Conservation (phyloP, 306 rosid genomes). For the Cucumis cinereus region DNA sequence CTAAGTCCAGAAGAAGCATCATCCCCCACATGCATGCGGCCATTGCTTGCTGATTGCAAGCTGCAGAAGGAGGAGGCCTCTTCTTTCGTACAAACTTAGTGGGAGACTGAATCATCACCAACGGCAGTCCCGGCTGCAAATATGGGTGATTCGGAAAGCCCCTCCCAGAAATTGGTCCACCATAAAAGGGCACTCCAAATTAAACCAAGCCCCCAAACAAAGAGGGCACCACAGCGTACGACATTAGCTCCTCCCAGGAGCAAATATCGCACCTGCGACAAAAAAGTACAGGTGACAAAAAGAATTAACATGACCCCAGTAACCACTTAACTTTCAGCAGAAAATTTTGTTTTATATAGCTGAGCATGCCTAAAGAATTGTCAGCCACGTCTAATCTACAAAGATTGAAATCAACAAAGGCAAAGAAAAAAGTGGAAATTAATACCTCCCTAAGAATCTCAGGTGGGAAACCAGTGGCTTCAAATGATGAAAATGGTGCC, state of each 20-base stretch:
- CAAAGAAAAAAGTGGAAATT: conserved; percentile 6
- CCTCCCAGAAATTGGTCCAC: conserved; percentile 86
- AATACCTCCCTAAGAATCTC: conserved; percentile 97
- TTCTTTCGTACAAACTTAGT: conserved; percentile 86
- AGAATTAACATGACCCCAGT: conserved; percentile 68
- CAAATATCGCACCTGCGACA: conserved; percentile 99
- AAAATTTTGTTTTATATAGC: conserved; percentile 31
- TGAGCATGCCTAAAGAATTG: conserved; percentile 26
- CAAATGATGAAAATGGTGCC: conserved; percentile 61
- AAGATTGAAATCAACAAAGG: conserved; percentile 5
- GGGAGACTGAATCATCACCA: conserved; percentile 99
- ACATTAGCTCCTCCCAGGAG: conserved; percentile 99
- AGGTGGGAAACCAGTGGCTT: conserved; percentile 64
- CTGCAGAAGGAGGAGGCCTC: conserved; percentile 98
- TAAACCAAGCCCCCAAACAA: conserved; percentile 77
- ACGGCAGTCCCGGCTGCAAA: conserved; percentile 90
- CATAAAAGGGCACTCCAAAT: conserved; percentile 90
- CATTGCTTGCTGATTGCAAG: conserved; percentile 88
- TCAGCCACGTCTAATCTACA: conserved; percentile 20
- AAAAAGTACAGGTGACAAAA: conserved; percentile 78
- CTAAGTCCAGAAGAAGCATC: conserved; percentile 87
- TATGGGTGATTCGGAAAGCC: conserved; percentile 97
- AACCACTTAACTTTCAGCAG: conserved; percentile 52
- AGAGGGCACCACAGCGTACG: conserved; percentile 99
- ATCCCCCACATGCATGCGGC: conserved; percentile 83